Evolutionary conservation across 106 monocot genomes (phyloP).

Genomic region (Cymbidium sinense): DNA sequence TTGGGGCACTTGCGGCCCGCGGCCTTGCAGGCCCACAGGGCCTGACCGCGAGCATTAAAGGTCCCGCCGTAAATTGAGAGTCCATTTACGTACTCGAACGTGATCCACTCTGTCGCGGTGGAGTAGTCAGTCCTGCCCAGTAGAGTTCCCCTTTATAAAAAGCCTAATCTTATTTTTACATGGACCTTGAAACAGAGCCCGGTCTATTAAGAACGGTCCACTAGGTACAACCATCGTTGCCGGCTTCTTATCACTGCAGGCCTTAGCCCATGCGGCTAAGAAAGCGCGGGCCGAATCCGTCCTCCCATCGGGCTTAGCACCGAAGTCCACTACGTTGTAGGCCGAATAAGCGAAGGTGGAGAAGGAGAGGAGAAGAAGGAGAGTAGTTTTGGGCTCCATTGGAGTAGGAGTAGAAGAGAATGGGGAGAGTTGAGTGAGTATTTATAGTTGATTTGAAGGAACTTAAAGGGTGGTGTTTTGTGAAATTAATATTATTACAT

Average conservation of each 20-base stretch:
- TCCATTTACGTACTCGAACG: constrained; percentile 29
- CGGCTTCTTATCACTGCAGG: constrained; percentile 13
- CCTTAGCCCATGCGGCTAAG: constrained; percentile 28
- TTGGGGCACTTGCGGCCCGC: constrained; percentile 23
- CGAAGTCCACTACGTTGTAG: constrained; percentile 21
- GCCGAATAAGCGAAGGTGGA: neutral
- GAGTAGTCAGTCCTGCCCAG: constrained; percentile 3
- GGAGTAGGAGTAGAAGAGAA: too few relatives aligned
- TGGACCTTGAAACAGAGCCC: constrained; percentile 28
- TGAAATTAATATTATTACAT: too few relatives aligned
- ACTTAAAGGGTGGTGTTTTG: too few relatives aligned
- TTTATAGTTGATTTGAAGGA: too few relatives aligned
- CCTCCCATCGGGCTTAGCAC: constrained; percentile 24
- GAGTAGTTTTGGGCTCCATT: neutral
- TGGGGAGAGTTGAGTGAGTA: too few relatives aligned
- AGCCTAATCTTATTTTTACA: constrained; percentile 24
- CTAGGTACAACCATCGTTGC: constrained; percentile 20
- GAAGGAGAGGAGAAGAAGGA: constrained; percentile 1
- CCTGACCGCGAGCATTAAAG: constrained; percentile 25
- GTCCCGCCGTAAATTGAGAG: constrained; percentile 35
- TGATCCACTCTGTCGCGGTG: constrained; percentile 17
- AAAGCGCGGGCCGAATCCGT: constrained; percentile 24
- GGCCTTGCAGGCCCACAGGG: constrained; percentile 33
- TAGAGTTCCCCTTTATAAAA: constrained; percentile 33
- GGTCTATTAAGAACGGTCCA: constrained; percentile 26